Percentiles rank a stretch among this genome's conserved stretches.
These are phyloP conservation scores for Naganishia kalamii DNA, from an alignment of 768 basidiomycete genomes.

Conservation along the genomic window DNA sequence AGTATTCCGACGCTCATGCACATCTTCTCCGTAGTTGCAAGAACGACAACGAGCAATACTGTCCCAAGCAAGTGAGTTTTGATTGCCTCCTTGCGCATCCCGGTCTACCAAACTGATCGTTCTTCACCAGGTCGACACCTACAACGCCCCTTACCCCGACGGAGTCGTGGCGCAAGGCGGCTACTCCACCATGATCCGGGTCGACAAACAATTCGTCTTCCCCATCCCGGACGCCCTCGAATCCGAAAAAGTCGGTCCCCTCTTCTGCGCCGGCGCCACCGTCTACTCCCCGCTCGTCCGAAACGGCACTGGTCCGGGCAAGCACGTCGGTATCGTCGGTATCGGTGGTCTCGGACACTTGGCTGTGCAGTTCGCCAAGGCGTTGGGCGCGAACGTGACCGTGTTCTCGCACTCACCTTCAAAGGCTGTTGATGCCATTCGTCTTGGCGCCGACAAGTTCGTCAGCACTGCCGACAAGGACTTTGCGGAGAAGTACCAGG, in stretches of 20 bases:
- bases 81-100: neutral
- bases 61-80: conserved; percentile 42
- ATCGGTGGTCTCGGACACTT: conserved; percentile 57
- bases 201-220: conserved; percentile 40
- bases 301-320: conserved; percentile 57
- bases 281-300: conserved; percentile 48
- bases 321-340: conserved; percentile 57
- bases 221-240: conserved; percentile 45
- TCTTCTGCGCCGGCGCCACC: conserved; percentile 48
- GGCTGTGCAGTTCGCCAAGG: conserved; percentile 51
- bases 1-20: neutral
- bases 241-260: conserved; percentile 42
- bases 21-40: conserved; percentile 45
- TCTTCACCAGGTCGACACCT: conserved; percentile 37
- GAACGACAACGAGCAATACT: conserved; percentile 56
- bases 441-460: conserved; percentile 43
- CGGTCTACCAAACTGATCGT: neutral
- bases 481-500: conserved; percentile 33
- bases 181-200: conserved; percentile 45
- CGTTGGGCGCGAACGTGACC: conserved; percentile 56
- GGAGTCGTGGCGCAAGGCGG: conserved; percentile 44
- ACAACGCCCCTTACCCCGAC: conserved; percentile 41
- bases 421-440: conserved; percentile 56
- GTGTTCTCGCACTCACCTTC: conserved; percentile 57
- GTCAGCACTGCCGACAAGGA: conserved; percentile 33